Conservation (phyloP, 768 basidiomycete genomes). For the Tricholoma saponaceum region DNA sequence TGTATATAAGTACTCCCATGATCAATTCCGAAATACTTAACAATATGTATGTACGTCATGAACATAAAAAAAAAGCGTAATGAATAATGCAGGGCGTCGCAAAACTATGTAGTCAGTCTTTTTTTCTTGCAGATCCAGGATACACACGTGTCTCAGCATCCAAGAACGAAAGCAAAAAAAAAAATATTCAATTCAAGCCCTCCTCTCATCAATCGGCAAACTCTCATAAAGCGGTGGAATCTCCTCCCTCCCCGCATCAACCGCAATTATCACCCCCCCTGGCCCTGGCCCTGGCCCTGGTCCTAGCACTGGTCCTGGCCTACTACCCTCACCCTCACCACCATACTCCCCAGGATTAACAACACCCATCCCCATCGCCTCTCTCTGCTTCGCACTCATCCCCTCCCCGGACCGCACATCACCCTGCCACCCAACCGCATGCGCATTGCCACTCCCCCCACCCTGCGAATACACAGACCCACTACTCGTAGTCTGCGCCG, state of each 20-base stretch:
- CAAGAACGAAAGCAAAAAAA: too few species aligned
- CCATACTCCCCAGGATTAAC: slow-evolving; percentile 3
- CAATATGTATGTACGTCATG: too few species aligned
- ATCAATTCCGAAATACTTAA: too few species aligned
- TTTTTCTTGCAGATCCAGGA: too few species aligned
- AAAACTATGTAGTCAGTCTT: too few species aligned
- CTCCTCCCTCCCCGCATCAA: slow-evolving; percentile 17
- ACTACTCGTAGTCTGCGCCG: not conserved
- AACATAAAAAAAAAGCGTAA: too few species aligned
- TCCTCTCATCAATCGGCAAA: slow-evolving; percentile 5
- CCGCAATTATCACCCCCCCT: slow-evolving; percentile 8
- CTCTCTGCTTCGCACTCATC: slow-evolving; percentile 20
- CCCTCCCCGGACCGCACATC: too few species aligned
- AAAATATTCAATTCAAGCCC: not conserved
- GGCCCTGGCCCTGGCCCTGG: slow-evolving; percentile 1
- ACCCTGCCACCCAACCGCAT: not conserved
- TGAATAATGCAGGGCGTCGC: too few species aligned
- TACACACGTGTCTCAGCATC: too few species aligned
- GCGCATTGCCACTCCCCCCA: not conserved
- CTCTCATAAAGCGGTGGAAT: slow-evolving; percentile 31
- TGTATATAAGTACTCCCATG: too few species aligned
- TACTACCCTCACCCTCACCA: slow-evolving; percentile 5
- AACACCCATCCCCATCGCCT: slow-evolving; percentile 14
- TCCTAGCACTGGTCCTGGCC: slow-evolving; percentile 19
- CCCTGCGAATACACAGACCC: not conserved